Conservation (phyloP, 2,329 filamentous ascomycete genomes). For the Cryphonectria nitschkei region DNA sequence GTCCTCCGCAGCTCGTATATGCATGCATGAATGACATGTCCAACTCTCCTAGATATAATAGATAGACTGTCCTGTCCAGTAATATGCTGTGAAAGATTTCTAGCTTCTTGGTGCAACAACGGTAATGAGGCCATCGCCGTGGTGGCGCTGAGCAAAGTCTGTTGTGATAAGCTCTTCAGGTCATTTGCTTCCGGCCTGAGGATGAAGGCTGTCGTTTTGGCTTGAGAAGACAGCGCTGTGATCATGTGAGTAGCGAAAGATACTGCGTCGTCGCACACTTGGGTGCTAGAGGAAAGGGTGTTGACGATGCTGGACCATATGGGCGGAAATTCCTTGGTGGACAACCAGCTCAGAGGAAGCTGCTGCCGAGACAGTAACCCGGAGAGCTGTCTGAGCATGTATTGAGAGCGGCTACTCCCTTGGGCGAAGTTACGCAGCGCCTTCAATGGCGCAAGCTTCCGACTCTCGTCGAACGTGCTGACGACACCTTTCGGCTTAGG, state of each 20-base stretch:
- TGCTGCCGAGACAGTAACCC: constrained; percentile 39
- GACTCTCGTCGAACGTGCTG: constrained; percentile 36
- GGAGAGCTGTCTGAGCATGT: constrained; percentile 44
- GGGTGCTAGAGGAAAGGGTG: constrained; percentile 37
- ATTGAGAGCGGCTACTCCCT: constrained; percentile 37
- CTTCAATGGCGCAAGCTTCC: constrained; percentile 38
- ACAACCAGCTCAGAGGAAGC: constrained; percentile 50
- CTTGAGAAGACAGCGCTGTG: constrained; percentile 36
- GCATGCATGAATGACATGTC: constrained; percentile 36
- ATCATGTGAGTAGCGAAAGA: constrained; percentile 43
- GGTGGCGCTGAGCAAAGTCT: constrained; percentile 47
- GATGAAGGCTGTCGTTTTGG: constrained; percentile 2
- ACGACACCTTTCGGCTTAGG: constrained; percentile 40
- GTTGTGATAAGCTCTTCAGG: constrained; percentile 35
- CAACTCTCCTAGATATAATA: constrained; percentile 31
- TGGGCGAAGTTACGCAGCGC: constrained; percentile 41
- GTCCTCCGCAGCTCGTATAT: constrained; percentile 23
- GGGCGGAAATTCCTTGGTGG: constrained; percentile 44
- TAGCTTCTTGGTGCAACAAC: constrained; percentile 35
- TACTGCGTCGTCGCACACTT: constrained; percentile 39
- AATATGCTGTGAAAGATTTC: neutral
- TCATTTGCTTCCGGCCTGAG: constrained; percentile 22
- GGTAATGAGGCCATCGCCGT: constrained; percentile 45
- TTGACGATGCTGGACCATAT: constrained; percentile 47
- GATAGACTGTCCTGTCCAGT: constrained; percentile 16